These are phyloP conservation scores for Xylaria arbuscula DNA, from an alignment of 2,329 filamentous ascomycete genomes.

Conservation along the genomic window DNA sequence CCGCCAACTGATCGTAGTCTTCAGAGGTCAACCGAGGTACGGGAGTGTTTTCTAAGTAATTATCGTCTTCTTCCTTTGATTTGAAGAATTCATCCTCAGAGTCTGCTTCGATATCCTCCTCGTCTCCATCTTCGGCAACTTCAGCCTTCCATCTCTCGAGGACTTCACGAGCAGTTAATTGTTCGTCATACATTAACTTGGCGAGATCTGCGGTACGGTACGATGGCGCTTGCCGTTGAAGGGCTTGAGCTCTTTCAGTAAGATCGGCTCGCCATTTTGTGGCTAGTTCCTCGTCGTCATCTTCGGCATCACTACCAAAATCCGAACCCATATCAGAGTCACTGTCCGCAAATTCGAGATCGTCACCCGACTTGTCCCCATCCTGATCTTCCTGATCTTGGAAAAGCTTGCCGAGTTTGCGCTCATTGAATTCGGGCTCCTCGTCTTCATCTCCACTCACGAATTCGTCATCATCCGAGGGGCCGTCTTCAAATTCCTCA, in stretches of 20 bases:
- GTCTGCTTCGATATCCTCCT: constrained; percentile 69
- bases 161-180: constrained; percentile 78
- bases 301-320: constrained; percentile 44
- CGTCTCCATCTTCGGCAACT: constrained; percentile 63
- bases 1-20: constrained; percentile 82
- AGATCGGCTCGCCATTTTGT: constrained; percentile 91
- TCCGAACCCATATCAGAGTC: constrained; percentile 94
- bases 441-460: constrained; percentile 66
- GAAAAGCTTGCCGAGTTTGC: constrained; percentile 71
- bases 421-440: constrained; percentile 68
- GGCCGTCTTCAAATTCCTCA: constrained; percentile 64
- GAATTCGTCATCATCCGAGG: constrained; percentile 62
- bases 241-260: constrained; percentile 74
- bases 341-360: constrained; percentile 92
- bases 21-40: constrained; percentile 71
- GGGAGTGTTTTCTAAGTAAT: constrained; percentile 78
- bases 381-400: constrained; percentile 60
- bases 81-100: constrained; percentile 73
- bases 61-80: constrained; percentile 74
- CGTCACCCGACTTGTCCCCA: constrained; percentile 64
- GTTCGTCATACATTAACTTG: constrained; percentile 87
- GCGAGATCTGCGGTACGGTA: constrained; percentile 87
- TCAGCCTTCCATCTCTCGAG: constrained; percentile 83
- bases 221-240: constrained; percentile 75
- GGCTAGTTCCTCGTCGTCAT: constrained; percentile 72